Evolutionary conservation across 2,329 filamentous ascomycete species (phyloP), one percentile per base, ranked within the genome.

Genomic region (Nemania abortiva): DNA sequence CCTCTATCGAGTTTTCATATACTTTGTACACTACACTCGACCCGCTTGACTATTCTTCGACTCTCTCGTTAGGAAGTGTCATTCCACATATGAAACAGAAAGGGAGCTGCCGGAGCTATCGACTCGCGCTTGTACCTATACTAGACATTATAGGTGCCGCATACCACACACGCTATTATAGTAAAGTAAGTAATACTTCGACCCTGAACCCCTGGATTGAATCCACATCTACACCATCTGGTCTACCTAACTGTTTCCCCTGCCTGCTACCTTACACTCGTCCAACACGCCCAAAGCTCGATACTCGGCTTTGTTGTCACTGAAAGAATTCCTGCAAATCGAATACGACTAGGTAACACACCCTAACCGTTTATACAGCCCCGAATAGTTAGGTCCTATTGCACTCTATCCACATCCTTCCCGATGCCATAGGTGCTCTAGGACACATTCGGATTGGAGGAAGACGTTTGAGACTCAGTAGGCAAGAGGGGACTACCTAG

Each of bases 121-220:
- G 66, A 70, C 64, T 62, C 47, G 50, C 59, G 29, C 58, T 63
- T 65, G 50, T 58, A 60, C 22, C 15, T 27, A n/a, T 34, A 54
- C 45, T 31, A 47, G 52, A 31, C 52, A 47, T 50, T 60, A 45
- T 65, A 59, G 61, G 60, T 54, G 55, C 64, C 52, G 52, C 22
- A 58, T 66, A 55, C 53, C 20, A n/a, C n/a, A n/a, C 39, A 63
- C 50, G 18, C 29, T 39, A 57, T n/a, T n/a, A n/a, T n/a, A 29
- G 31, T 63, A 57, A 22, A 47, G 39, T 50, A 49, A n/a, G 29
- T 31, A 27, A 49, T 34, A 57, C 55, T 49, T 62, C 60, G 60
- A 65, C 66, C 67, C 70, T 65, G 63, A 47, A 75, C 74, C 74
- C 74, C 74, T 76, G 76, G 73, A 60, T 69, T 57, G 70, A 75